Evolutionary conservation across 352 stramenopile species (phyloP), one percentile per base, ranked within the genome.

Genomic region (Plasmopara halstedii): DNA sequence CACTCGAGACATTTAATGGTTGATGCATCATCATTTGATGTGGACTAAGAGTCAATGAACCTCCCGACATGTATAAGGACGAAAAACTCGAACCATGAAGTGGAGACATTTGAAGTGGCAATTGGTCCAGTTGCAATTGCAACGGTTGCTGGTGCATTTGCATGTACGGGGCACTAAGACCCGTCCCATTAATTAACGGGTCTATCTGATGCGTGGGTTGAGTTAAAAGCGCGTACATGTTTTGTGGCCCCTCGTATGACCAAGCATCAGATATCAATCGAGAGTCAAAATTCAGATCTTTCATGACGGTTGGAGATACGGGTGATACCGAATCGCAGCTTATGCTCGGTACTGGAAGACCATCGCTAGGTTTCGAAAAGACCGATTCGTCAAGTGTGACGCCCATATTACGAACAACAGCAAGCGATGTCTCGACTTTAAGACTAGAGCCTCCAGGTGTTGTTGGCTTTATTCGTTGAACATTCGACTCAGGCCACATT

Each of bases 211-310:
- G 23, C 20, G 50, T 43, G 21, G 63, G 25, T 48, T 71, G 59
- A 18, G 53, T 59, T 40, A 75, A 43, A 39, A 79, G 42, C 15
- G 62, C 67, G 56, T 77, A 83, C 47, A 83, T 73, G 34, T 68
- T 74, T 38, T 75, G 70, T 10, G 70, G 67, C 9, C 64, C 66
- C 32, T 83, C 70, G 33, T 68, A 70, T 3, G 53, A 57, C 53
- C 64, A 82, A 34, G 58, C 53, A 11, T 78, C 67, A 3, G 63
- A 57, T 8, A 78, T 63, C 27, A 72, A 73, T 8, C 70, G 53
- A 5, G 70, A 58, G 42, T 78, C 67, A 29, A 78, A 78, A 29
- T 61, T 57, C 26, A 76, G 29, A n/a, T 76, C 64, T 34, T 71
- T 76, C 42, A 61, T 53, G 25, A 55, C 46, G 8, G 42, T 54